Conservation (phyloP, 1,284 basidiomycete genomes). For the Sparassis latifolia region DNA sequence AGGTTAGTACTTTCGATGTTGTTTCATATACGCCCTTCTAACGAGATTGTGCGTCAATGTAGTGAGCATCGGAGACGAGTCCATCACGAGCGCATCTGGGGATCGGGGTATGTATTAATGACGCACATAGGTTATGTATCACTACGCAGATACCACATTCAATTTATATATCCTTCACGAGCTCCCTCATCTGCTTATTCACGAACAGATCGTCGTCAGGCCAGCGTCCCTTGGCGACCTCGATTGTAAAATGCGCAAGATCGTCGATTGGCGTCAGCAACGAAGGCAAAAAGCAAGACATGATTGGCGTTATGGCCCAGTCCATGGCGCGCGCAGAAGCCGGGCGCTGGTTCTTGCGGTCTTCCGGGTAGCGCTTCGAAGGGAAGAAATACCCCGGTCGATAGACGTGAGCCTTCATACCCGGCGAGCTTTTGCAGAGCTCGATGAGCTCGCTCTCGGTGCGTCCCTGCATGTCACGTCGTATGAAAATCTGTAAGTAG, state of each 20-base stretch:
- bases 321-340: constrained; percentile 11
- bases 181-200: constrained; percentile 19
- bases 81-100: too few relatives aligned
- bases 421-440: constrained; percentile 14
- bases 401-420: constrained; percentile 19
- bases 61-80: too few relatives aligned
- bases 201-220: constrained; percentile 17
- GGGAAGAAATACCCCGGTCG: constrained; percentile 29
- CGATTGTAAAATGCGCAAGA: constrained; percentile 21
- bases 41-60: neutral
- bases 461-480: constrained; percentile 17
- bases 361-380: constrained; percentile 21
- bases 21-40: neutral
- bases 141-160: too few relatives aligned
- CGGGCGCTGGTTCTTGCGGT: constrained; percentile 23
- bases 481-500: neutral
- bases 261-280: constrained; percentile 17
- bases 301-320: constrained; percentile 9
- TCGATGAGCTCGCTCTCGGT: constrained; percentile 23
- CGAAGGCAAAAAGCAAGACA: constrained; percentile 11
- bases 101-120: too few relatives aligned
- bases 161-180: constrained; percentile 11
- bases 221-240: constrained; percentile 26
- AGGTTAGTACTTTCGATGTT: constrained; percentile 12
- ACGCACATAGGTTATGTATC: too few relatives aligned